Conservation (phyloP, 129 eudicot species). For the Cynara cardunculus region DNA sequence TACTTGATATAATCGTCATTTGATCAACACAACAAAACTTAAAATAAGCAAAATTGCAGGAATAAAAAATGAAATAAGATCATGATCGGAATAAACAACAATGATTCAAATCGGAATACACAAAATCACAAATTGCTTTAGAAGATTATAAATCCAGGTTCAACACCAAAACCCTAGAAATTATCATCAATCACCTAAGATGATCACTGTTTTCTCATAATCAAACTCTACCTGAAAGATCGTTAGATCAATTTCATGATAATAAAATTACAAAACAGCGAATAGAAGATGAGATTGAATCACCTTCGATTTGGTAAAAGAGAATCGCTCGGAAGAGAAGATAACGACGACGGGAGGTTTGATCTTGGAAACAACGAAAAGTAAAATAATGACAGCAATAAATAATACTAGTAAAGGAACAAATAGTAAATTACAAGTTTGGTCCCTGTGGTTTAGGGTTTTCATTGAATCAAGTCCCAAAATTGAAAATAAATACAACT, state of each 20-base stretch:
- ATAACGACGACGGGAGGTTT: background rate
- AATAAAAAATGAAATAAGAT: background rate
- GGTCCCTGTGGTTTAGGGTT: background rate
- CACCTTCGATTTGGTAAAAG: constrained; percentile 2
- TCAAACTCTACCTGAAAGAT: background rate
- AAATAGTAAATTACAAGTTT: background rate
- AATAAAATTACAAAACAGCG: background rate
- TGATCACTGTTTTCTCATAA: background rate
- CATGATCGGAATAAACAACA: background rate
- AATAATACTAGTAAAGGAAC: background rate
- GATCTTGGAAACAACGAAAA: constrained; percentile 1
- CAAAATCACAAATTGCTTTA: background rate
- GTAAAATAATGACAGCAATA: background rate
- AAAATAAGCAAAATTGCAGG: background rate
- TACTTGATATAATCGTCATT: background rate
- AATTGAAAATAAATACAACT: no score
- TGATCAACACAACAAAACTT: background rate
- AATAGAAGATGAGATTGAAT: background rate
- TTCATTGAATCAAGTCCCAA: no score
- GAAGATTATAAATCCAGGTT: background rate
- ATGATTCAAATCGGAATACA: background rate
- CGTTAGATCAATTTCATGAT: constrained; percentile 1
- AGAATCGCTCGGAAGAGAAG: background rate
- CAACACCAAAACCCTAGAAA: background rate
- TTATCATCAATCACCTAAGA: background rate